Evolutionary conservation across 225 moss, liverwort and hornwort species (phyloP).

Genomic region (Lunularia cruciata): DNA sequence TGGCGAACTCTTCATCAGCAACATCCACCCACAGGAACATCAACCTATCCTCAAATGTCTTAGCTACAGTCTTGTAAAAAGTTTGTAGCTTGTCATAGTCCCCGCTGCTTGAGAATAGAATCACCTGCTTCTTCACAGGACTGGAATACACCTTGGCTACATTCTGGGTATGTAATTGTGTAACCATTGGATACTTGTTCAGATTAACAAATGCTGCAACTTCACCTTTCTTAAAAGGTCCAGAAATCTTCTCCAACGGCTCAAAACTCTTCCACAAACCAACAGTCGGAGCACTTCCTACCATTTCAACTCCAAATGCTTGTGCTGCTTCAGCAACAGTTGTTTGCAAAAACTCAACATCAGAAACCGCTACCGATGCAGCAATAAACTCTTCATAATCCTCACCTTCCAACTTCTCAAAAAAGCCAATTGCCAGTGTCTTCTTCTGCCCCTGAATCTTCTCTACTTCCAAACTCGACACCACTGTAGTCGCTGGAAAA

Average conservation of each 20-base stretch:
- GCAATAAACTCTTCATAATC: constrained; percentile 66
- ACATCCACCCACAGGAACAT: constrained; percentile 82
- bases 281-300: constrained; percentile 52
- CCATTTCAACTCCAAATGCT: constrained; percentile 34
- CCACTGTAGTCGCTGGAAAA: constrained; percentile 52
- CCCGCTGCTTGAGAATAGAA: constrained; percentile 57
- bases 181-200: constrained; percentile 77
- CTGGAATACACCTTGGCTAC: constrained; percentile 65
- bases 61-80: constrained; percentile 60
- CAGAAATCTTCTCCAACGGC: constrained; percentile 63
- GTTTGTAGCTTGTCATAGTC: constrained; percentile 54
- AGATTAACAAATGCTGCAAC: constrained; percentile 58
- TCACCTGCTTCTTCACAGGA: constrained; percentile 77
- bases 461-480: constrained; percentile 54
- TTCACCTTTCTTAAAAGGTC: constrained; percentile 42
- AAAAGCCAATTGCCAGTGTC: constrained; percentile 58
- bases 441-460: constrained; percentile 41
- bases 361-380: constrained; percentile 42
- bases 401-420: constrained; percentile 62
- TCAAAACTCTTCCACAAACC: constrained; percentile 70
- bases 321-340: constrained; percentile 49
- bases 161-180: constrained; percentile 56
- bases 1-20: constrained; percentile 75
- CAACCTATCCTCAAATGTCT: constrained; percentile 69
- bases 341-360: constrained; percentile 76